These are phyloP conservation scores for Hypoxylon sp. DNA, from an alignment of 2,329 filamentous ascomycete species.

Conservation along the genomic window DNA sequence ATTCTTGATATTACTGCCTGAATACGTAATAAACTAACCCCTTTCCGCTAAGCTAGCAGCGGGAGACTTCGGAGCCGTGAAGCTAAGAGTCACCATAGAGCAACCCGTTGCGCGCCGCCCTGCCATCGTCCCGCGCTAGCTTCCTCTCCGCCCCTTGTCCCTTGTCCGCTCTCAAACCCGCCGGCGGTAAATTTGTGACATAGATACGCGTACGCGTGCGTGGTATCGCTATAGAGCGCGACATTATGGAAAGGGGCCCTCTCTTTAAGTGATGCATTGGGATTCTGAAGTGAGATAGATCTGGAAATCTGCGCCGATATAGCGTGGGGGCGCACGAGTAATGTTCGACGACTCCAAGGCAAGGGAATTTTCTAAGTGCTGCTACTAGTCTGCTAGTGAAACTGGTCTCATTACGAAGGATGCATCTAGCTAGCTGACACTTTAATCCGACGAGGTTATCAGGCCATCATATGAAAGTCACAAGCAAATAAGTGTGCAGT, in stretches of 20 bases:
- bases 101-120: constrained; percentile 28
- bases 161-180: constrained; percentile 22
- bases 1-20: constrained; percentile 10
- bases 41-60: not conserved
- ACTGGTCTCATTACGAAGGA: constrained; percentile 4
- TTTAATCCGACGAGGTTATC: not conserved
- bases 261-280: not conserved
- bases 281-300: not conserved
- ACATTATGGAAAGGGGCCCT: not conserved
- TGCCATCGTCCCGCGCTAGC: constrained; percentile 32
- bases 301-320: not conserved
- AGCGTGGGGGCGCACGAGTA: not conserved
- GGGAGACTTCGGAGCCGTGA: constrained; percentile 12
- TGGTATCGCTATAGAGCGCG: not conserved
- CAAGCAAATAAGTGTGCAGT: not conserved
- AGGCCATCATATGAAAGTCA: constrained; percentile 5
- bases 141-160: constrained; percentile 19
- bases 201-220: constrained; percentile 8
- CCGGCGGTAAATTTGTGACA: constrained; percentile 9
- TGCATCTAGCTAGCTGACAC: not conserved
- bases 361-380: not conserved
- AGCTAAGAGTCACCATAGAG: constrained; percentile 19
- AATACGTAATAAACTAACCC: constrained; percentile 22
- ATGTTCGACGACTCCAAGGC: not conserved
- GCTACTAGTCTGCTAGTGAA: constrained; percentile 3